phyloP scores from a whole-genome alignment of 306 rosid genomes.

The Fragaria vesca region DNA sequence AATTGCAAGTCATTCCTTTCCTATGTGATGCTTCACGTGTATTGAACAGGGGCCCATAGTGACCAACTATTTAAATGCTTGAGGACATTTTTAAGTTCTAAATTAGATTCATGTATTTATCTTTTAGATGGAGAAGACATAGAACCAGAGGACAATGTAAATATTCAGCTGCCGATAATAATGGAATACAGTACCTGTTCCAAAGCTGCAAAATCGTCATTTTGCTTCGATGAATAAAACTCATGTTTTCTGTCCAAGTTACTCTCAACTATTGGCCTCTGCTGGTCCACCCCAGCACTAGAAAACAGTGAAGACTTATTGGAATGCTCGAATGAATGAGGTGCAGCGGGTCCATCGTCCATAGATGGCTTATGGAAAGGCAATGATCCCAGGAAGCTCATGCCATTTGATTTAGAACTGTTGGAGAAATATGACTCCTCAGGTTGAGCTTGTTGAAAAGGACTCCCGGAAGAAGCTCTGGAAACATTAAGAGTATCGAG shows the following conservation, averaged over 20 bases:
- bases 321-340: conserved; percentile 36
- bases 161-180: conserved; percentile 23
- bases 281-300: conserved; percentile 36
- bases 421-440: conserved; percentile 43
- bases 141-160: not conserved
- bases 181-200: conserved; percentile 69
- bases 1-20: not conserved
- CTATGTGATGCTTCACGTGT: not conserved
- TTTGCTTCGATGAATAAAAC: conserved; percentile 53
- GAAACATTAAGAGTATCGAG: conserved; percentile 73
- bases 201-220: conserved; percentile 88
- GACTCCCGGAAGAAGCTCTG: conserved; percentile 53
- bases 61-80: not conserved
- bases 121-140: not conserved
- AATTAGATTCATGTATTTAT: not conserved
- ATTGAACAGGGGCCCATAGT: not conserved
- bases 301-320: conserved; percentile 31
- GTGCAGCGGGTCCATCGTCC: conserved; percentile 40
- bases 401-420: conserved; percentile 41
- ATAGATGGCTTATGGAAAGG: conserved; percentile 42
- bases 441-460: conserved; percentile 38
- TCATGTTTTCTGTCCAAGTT: conserved; percentile 53
- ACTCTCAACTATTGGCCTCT: conserved; percentile 38
- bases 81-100: not conserved
- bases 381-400: conserved; percentile 36